Evolutionary conservation across 768 basidiomycete species (phyloP), one percentile per base, ranked within the genome.

Genomic region (Tricholoma saponaceum): DNA sequence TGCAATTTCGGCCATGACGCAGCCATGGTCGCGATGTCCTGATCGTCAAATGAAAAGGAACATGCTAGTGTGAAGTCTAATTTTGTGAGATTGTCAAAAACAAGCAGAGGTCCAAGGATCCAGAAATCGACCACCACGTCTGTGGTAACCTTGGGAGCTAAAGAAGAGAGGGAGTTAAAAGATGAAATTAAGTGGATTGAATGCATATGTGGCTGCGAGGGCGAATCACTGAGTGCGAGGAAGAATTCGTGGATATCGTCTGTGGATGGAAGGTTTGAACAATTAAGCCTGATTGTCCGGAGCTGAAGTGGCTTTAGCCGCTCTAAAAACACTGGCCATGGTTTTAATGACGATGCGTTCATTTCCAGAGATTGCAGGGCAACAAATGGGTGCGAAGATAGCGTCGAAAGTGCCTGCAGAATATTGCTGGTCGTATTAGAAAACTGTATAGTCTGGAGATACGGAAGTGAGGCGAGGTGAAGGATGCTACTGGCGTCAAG

Each of bases 381-480:
- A 23, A 33, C 22, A 33, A 53, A 53, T 39, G 52, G 52, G 12
- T 39, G 55, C 1, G 50, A 57, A 57, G 46, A 20, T 41, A 37
- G 10, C 18, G n/a, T 12, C 32, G 6, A 16, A 20, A 56, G 37
- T 23, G 55, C 18, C 20, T 46, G 32, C n/a, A 33, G 30, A 23
- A 46, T n/a, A 14, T 50, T 7, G 12, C 30, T 25, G 5, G 43
- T 28, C 14, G 47, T 26, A 14, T 47, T 50, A 22, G 55, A 30
- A 20, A 39, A 25, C 14, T 30, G 26, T 25, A 46, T 10, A 20
- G 9, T 16, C 32, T 22, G 44, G 22, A 52, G 51, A 52, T 33
- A 35, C 1, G 51, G 51, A 52, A 52, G 30, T n/a, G 51, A 52
- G 53, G 53, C 53, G 9, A 54, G 53, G 9, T 54, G 43, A 20